Base-by-base conservation (phyloP, 805 yeast species). In the Schwanniomyces polymorphus region DNA sequence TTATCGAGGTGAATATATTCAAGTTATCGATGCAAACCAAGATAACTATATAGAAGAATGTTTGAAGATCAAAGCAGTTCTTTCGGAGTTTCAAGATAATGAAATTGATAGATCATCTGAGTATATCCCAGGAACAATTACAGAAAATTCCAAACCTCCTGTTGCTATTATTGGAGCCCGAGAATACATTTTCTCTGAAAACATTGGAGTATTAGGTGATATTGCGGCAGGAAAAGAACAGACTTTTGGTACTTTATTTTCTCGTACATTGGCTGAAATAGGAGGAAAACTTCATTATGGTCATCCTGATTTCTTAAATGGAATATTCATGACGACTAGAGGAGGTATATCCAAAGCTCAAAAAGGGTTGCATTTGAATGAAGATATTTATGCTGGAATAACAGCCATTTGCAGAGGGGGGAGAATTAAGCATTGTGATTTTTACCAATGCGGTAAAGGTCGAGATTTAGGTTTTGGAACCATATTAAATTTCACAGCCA, bases 151-250 rank as follows among this genome's bases (percentile, higher is more conserved):
- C 3, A 38, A 43, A 10, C 43, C 38, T n/a, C 73, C 75, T 25
- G 95, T 92, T 14, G 98, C 97, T 0, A 91, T 92, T 57, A 78
- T 92, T 38, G 97, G 98, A 38, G 97, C 97, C 1, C 81, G 98
- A 58, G 98, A 92, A 63, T 91, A 90, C 63, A 91, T 92, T 27
- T 92, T 92, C 70, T 87, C 96, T 2, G 97, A 91, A 67, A 88
- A 88, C 60, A 83, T 89, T 49, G 98, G 98, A 48, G 86, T 91
- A 10, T 73, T 91, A 37, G 98, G 97, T 41, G 97, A 91, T 68
- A 88, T 91, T 55, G 97, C 97, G 18, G 98, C 98, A 17, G 97
- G 97, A 7, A 91, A 91, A 66, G 98, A 91, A 63, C 97, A 92
- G 68, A 91, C 98, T 1, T 91, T 91, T 73, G 98, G 98, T 23